Conservation (phyloP, 371 early-diverging fungal species). For the Nosema granulosis region DNA sequence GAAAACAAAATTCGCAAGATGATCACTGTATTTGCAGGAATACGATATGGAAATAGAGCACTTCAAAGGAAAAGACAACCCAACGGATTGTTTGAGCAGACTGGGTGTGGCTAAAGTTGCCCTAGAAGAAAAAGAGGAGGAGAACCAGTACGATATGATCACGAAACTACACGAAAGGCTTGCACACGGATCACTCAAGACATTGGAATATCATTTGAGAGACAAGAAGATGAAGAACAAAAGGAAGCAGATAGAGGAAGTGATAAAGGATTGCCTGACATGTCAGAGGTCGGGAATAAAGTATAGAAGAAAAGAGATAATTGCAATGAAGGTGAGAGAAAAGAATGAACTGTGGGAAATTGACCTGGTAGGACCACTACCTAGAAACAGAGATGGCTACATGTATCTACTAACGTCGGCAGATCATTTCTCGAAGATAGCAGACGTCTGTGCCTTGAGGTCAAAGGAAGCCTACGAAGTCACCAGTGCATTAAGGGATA, state of each 20-base stretch:
- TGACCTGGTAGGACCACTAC: conserved; percentile 25
- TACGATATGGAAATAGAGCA: conserved; percentile 28
- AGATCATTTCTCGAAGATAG: conserved; percentile 9
- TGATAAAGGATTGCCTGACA: conserved; percentile 6
- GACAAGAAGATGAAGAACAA: no score
- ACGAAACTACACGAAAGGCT: no score
- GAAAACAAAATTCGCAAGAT: conserved; percentile 4
- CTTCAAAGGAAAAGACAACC: no score
- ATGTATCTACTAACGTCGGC: conserved; percentile 3
- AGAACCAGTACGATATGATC: no score
- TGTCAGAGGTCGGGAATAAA: neutral
- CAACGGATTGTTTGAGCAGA: no score
- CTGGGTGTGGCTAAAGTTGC: neutral
- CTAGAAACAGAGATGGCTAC: neutral
- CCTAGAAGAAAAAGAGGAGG: no score
- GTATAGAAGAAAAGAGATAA: neutral
- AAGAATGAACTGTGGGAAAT: conserved; percentile 20
- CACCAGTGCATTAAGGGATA: neutral
- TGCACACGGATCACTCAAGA: no score
- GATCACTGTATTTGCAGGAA: conserved; percentile 4
- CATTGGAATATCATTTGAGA: no score
- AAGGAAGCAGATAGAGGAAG: conserved; percentile 4
- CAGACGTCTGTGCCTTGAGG: neutral
- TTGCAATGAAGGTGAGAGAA: neutral
- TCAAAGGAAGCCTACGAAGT: conserved; percentile 3